A percentile compares a stretch with the other conserved stretches of the same genome.
Evolutionary conservation across 2,329 filamentous ascomycete species (phyloP).

Genomic region (Cercospora beticola): DNA sequence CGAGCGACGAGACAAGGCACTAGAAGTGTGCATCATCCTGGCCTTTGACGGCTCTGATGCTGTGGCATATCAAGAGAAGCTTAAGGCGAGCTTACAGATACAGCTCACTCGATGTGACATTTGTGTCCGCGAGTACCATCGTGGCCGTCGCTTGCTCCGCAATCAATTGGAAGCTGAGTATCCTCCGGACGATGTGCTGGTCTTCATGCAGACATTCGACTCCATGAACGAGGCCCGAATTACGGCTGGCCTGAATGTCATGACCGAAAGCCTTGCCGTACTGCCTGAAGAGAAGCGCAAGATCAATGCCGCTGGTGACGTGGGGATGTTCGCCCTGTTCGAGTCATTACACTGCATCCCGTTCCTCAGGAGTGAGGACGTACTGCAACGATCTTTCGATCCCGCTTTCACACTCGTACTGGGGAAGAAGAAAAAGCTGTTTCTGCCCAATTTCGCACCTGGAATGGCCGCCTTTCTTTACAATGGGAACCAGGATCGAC

Average conservation of each 20-base stretch:
- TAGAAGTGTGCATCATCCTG: constrained; percentile 48
- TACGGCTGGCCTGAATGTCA: constrained; percentile 43
- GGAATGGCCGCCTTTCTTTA: constrained; percentile 86
- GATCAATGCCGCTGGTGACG: constrained; percentile 52
- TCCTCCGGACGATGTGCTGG: constrained; percentile 45
- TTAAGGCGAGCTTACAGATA: constrained; percentile 41
- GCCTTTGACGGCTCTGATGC: constrained; percentile 51
- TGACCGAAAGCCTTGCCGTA: constrained; percentile 42
- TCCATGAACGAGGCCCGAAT: constrained; percentile 49
- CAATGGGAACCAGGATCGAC: constrained; percentile 63
- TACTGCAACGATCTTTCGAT: constrained; percentile 66
- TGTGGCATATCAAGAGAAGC: constrained; percentile 43
- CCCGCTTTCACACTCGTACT: constrained; percentile 79
- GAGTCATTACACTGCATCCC: constrained; percentile 83
- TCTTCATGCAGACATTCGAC: constrained; percentile 48
- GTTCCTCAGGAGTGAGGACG: constrained; percentile 62
- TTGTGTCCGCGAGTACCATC: constrained; percentile 52
- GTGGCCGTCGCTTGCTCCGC: constrained; percentile 44
- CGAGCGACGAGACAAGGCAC: constrained; percentile 42
- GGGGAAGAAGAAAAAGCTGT: constrained; percentile 69
- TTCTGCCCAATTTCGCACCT: constrained; percentile 72
- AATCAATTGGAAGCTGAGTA: constrained; percentile 45
- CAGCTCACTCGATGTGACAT: constrained; percentile 51
- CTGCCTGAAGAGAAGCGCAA: constrained; percentile 53
- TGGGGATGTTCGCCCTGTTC: constrained; percentile 76